phyloP scores from a whole-genome alignment of 179 eudicot species.

The Beta lomatogona region DNA sequence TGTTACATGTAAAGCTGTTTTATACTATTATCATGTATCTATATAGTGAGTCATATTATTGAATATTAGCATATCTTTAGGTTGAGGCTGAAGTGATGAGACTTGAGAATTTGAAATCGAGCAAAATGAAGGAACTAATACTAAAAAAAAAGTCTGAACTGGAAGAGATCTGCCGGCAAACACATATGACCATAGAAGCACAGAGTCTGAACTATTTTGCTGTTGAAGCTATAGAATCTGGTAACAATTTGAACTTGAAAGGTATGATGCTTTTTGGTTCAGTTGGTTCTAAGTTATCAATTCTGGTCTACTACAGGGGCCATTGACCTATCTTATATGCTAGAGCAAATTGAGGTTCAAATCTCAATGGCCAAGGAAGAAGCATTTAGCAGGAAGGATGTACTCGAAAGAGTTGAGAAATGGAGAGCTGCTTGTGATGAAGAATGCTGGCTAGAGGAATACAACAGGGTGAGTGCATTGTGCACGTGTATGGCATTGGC shows the following conservation, averaged over 20 bases:
- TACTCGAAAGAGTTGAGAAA: slow-evolving; percentile 71
- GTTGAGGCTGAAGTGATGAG: slow-evolving; percentile 75
- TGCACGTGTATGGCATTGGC: background rate
- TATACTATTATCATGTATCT: too few relatives aligned
- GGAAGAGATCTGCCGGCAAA: slow-evolving; percentile 64
- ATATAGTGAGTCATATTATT: background rate
- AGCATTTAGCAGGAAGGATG: slow-evolving; percentile 80
- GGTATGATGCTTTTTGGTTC: background rate
- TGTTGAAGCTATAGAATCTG: slow-evolving; percentile 66
- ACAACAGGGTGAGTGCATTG: slow-evolving; percentile 49
- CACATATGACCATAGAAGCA: slow-evolving; percentile 57
- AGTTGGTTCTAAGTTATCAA: background rate
- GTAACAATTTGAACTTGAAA: slow-evolving; percentile 32
- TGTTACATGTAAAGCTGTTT: background rate
- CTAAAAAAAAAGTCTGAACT: slow-evolving; percentile 60
- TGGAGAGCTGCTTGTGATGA: slow-evolving; percentile 88
- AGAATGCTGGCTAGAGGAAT: slow-evolving; percentile 89
- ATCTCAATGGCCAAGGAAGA: slow-evolving; percentile 77
- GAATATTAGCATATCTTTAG: slow-evolving; percentile 32
- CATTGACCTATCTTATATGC: slow-evolving; percentile 50
- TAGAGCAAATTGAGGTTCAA: slow-evolving; percentile 67
- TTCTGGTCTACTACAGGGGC: slow-evolving; percentile 43
- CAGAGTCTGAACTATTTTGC: slow-evolving; percentile 42
- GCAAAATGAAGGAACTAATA: slow-evolving; percentile 74
- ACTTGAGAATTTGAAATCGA: slow-evolving; percentile 60